Base-by-base conservation (phyloP, 192 early-diverging fungal species). In the Linnemannia elongata region DNA sequence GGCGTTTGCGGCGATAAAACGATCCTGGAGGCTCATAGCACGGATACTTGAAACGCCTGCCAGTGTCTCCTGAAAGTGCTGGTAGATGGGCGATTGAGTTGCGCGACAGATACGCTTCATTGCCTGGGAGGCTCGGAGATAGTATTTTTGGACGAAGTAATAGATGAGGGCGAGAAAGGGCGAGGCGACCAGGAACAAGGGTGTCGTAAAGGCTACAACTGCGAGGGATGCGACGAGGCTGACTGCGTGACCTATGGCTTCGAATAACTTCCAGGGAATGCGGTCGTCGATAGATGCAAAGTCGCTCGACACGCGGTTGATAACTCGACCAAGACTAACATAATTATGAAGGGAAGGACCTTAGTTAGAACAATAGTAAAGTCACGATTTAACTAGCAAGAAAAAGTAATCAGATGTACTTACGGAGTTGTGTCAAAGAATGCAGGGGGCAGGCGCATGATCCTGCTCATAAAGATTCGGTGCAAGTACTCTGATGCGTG, bases 31-130 rank as follows among this genome's bases (percentile, higher is more conserved):
- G 15, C 38, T 9, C 82, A 83, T 83, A 3, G 92, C 92, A 6
- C 92, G 91, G 36, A 93, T 91, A 22, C 91, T 93, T 44, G 89
- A 88, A 9, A 88, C 85, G 6, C 92, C 92, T 24, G 66, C 85
- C 3, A 92, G 72, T 18, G 92, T 88, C 68, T 93, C 91, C 60
- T 90, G 89, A 55, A 91, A 92, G 66, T 81, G 89, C 4, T 95
- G 91, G 81, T 91, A 95, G 9, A 97, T 89, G 2, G 96, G 96
- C 24, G 91, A 93, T 13, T 94, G 90, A 6, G 95, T 90, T 24
- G 91, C 85, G 6, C 91, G 94, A 77, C 95, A 94, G 30, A 96
- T 81, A 20, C 95, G 92, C 79, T 95, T 96, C 45, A 95, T 78
- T 74, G 93, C 92, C 38, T 94, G 91, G 6, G 92, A 92, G 13